phyloP scores from a whole-genome alignment of 1,284 basidiomycete species.

The Volvariella surrecta region DNA sequence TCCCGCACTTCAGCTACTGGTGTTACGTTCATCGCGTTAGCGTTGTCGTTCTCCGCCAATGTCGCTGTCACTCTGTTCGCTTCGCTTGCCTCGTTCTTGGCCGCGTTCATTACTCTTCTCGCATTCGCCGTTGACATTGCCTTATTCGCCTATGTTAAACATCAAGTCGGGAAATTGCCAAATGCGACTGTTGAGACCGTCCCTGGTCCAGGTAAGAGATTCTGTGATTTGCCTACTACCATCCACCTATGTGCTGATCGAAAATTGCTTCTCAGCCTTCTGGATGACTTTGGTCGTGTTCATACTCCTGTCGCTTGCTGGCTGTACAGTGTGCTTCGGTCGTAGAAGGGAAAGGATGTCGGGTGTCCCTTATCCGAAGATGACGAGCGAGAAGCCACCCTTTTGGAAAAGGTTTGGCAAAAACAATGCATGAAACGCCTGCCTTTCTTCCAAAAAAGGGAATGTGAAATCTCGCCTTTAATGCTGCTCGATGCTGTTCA shows the following conservation, averaged over 20 bases:
- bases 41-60: slow-evolving; percentile 56
- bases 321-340: slow-evolving; percentile 63
- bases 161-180: slow-evolving; percentile 39
- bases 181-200: slow-evolving; percentile 34
- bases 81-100: slow-evolving; percentile 57
- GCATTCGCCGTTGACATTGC: slow-evolving; percentile 70
- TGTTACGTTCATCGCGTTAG: slow-evolving; percentile 53
- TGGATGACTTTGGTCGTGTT: slow-evolving; percentile 69
- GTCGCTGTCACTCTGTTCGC: slow-evolving; percentile 49
- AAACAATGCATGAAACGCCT: not conserved
- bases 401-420: slow-evolving; percentile 4
- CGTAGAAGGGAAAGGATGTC: slow-evolving; percentile 43
- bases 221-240: not conserved
- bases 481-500: no score
- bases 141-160: slow-evolving; percentile 53
- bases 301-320: slow-evolving; percentile 53
- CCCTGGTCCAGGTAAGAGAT: slow-evolving; percentile 48
- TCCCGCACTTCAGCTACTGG: slow-evolving; percentile 39
- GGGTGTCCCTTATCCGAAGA: slow-evolving; percentile 18
- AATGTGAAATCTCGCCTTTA: no score
- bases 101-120: slow-evolving; percentile 54
- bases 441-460: no score
- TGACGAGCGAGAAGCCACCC: slow-evolving; percentile 2
- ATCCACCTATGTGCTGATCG: not conserved
- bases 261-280: slow-evolving; percentile 36